phyloP scores from a whole-genome alignment of 2,329 filamentous ascomycete species.

The Fusarium poae region DNA sequence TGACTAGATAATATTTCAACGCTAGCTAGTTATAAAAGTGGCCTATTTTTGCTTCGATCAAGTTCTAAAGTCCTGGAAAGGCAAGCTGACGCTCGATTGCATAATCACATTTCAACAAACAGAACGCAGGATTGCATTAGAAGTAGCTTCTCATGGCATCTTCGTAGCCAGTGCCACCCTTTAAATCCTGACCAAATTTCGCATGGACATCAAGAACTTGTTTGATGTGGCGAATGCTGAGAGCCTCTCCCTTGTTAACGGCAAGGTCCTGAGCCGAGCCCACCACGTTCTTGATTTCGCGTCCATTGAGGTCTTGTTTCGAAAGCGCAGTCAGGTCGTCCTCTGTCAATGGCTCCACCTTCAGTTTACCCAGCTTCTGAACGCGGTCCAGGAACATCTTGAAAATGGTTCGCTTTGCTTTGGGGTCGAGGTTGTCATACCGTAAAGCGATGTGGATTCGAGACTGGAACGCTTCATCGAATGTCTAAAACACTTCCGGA shows the following conservation, averaged over 20 bases:
- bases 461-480: constrained; percentile 91
- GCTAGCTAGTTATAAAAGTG: background rate
- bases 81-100: background rate
- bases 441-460: constrained; percentile 87
- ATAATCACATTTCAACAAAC: background rate
- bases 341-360: constrained; percentile 72
- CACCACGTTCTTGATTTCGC: constrained; percentile 89
- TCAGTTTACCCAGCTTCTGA: constrained; percentile 71
- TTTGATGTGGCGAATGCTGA: constrained; percentile 84
- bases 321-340: constrained; percentile 76
- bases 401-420: constrained; percentile 84
- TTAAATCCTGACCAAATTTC: constrained; percentile 85
- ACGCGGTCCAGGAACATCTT: constrained; percentile 85
- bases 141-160: constrained; percentile 89
- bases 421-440: constrained; percentile 79
- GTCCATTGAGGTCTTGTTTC: constrained; percentile 72
- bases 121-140: constrained; percentile 48
- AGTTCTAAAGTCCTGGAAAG: background rate
- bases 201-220: constrained; percentile 87
- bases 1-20: background rate
- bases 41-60: background rate
- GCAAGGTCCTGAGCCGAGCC: constrained; percentile 86
- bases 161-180: constrained; percentile 82
- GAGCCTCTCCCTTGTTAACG: constrained; percentile 76
- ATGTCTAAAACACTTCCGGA: constrained; percentile 66